A percentile compares a stretch with the other conserved stretches of the same genome.
Conservation (phyloP, 352 stramenopile genomes). For the Globisporangium polare region DNA sequence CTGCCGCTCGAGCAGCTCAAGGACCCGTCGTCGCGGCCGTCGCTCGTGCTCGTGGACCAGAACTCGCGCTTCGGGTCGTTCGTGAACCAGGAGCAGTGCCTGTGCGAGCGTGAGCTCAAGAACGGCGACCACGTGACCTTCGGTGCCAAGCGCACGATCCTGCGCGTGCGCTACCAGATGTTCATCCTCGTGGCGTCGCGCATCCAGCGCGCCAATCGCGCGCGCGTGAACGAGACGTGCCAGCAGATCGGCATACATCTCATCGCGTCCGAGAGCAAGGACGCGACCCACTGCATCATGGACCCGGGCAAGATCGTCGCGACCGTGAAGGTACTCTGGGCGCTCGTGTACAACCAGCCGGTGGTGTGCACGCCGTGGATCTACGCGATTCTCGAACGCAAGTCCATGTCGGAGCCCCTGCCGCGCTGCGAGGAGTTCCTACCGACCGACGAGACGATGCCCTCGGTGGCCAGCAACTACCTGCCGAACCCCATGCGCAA, state of each 20-base stretch:
- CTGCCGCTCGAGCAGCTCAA: slow-evolving; percentile 54
- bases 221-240: slow-evolving; percentile 68
- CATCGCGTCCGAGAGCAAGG: slow-evolving; percentile 42
- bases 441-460: slow-evolving; percentile 50
- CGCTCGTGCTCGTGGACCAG: slow-evolving; percentile 73
- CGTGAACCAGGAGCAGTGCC: slow-evolving; percentile 73
- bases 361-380: slow-evolving; percentile 82
- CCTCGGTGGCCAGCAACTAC: slow-evolving; percentile 59
- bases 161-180: slow-evolving; percentile 76
- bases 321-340: slow-evolving; percentile 85
- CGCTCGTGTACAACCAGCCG: slow-evolving; percentile 79
- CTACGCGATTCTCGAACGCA: slow-evolving; percentile 68
- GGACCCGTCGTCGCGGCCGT: slow-evolving; percentile 48
- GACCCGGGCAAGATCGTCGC: slow-evolving; percentile 75
- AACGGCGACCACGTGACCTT: slow-evolving; percentile 82
- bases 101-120: slow-evolving; percentile 37
- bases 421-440: slow-evolving; percentile 76
- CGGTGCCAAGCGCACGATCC: slow-evolving; percentile 74
- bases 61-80: slow-evolving; percentile 86
- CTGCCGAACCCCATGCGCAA: slow-evolving; percentile 73
- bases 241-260: slow-evolving; percentile 82
- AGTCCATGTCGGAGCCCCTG: slow-evolving; percentile 67
- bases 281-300: slow-evolving; percentile 85
- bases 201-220: slow-evolving; percentile 53
- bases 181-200: slow-evolving; percentile 80